Conservation (phyloP, 176 grass and related monocot species). For the Oropetium thomaeum region DNA sequence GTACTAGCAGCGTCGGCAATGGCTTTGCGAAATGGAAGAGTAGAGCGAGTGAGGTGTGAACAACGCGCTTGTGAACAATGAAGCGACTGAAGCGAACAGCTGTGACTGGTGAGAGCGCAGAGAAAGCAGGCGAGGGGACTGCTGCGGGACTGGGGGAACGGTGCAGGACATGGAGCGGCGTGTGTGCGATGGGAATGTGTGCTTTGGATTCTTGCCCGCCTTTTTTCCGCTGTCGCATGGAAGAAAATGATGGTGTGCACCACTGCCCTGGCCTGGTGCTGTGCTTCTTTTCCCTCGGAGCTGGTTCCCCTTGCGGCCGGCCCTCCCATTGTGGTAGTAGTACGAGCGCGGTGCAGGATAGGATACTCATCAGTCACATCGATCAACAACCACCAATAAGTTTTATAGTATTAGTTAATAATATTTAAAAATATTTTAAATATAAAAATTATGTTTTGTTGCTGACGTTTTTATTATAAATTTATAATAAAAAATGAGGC, state of each 20-base stretch:
- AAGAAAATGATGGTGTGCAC: slow-evolving; percentile 23
- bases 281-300: background rate
- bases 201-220: slow-evolving; percentile 36
- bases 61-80: slow-evolving; percentile 16
- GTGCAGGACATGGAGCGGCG: slow-evolving; percentile 25
- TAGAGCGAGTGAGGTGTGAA: background rate
- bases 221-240: slow-evolving; percentile 24
- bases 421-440: too few relatives aligned
- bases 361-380: background rate
- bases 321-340: too few relatives aligned
- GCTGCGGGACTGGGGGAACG: slow-evolving; percentile 9
- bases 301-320: background rate
- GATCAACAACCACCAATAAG: background rate
- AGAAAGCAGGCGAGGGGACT: background rate
- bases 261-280: background rate
- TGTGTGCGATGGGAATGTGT: slow-evolving; percentile 44
- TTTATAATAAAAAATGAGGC: too few relatives aligned
- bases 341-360: background rate
- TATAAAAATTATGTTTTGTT: too few relatives aligned
- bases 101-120: slow-evolving; percentile 15
- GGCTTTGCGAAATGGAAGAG: background rate
- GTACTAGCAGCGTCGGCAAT: too few relatives aligned
- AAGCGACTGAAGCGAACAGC: slow-evolving; percentile 24
- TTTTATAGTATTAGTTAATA: too few relatives aligned
- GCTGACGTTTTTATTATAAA: too few relatives aligned